Base-by-base conservation (phyloP, 345 rosid species). In the Zanthoxylum bungeanum region DNA sequence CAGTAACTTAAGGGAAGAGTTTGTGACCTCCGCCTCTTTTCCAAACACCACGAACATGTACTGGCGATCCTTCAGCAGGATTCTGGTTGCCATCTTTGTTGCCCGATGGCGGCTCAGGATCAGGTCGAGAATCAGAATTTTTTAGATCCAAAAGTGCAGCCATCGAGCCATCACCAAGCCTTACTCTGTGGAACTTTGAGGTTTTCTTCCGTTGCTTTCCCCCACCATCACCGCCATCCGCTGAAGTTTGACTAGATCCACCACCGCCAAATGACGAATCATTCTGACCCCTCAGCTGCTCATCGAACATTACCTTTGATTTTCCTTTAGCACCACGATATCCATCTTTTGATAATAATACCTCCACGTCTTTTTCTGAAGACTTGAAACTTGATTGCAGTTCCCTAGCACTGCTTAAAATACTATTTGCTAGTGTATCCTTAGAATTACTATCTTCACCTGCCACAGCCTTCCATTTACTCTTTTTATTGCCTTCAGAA, bases 121-220 rank as follows among this genome's bases (percentile, higher is more conserved):
- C 86, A n/a, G 81, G 72, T 37, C 78, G 86, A 7, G 79, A 72
- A 42, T 76, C 77, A 22, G 90, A 74, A 62, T 73, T 80, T 21
- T 78, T 83, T 0, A 69, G 57, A 81, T 91, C 88, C 65, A 86
- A 25, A 17, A 85, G 71, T n/a, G 93, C 86, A 49, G 87, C 89
- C 81, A 83, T 79, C 50, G 93, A 89, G 56, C 89, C 90, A 76
- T 89, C 98, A 56, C 96, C 97, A 36, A 93, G 79, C 66, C 91
- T 88, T 65, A 72, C 80, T 58, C 93, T 84, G 27, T 79, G 92
- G 73, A 92, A 89, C 80, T 92, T 92, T 0, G 96, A 88, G 37
- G 91, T 85, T 73, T 92, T 95, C 86, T 92, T 95, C 64, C 83
- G 77, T 33, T 83, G 94, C 80, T 85, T 91, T 75, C 70, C 77